Conservation (phyloP, 2,329 filamentous ascomycete species). For the Neurospora sp. region DNA sequence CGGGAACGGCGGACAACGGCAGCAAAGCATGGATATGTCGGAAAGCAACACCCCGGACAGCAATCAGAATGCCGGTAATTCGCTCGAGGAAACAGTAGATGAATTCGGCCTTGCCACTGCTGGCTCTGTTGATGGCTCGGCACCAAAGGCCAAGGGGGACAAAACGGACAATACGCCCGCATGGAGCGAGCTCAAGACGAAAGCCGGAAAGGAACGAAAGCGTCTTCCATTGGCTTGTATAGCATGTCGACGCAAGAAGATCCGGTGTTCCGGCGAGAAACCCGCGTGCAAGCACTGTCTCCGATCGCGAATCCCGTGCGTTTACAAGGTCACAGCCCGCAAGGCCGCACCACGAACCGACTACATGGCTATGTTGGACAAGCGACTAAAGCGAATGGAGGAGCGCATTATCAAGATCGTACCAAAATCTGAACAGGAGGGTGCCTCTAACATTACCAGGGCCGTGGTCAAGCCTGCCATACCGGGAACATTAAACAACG, state of each 20-base stretch:
- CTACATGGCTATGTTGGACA: conserved; percentile 99
- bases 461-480: conserved; percentile 76
- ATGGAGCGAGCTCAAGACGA: conserved; percentile 79
- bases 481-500: conserved; percentile 38
- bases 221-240: conserved; percentile 88
- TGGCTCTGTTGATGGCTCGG: conserved; percentile 40
- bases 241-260: conserved; percentile 93
- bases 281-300: conserved; percentile 95
- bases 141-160: conserved; percentile 44
- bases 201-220: conserved; percentile 93
- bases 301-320: conserved; percentile 84
- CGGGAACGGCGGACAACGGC: conserved; percentile 19
- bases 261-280: conserved; percentile 94
- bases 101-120: conserved; percentile 45
- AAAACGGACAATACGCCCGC: conserved; percentile 50
- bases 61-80: conserved; percentile 33
- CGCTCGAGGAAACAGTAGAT: conserved; percentile 45
- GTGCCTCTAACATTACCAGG: conserved; percentile 57
- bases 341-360: conserved; percentile 92
- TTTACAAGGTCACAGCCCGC: conserved; percentile 92
- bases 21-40: conserved; percentile 28
- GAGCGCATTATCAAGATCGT: conserved; percentile 94
- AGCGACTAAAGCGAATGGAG: conserved; percentile 92
- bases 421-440: conserved; percentile 71
- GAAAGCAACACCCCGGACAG: conserved; percentile 36